Percentiles rank a stretch among this genome's conserved stretches.
Evolutionary conservation across 2,329 filamentous ascomycete genomes (phyloP).

Genomic region (Verticillium nubilum): DNA sequence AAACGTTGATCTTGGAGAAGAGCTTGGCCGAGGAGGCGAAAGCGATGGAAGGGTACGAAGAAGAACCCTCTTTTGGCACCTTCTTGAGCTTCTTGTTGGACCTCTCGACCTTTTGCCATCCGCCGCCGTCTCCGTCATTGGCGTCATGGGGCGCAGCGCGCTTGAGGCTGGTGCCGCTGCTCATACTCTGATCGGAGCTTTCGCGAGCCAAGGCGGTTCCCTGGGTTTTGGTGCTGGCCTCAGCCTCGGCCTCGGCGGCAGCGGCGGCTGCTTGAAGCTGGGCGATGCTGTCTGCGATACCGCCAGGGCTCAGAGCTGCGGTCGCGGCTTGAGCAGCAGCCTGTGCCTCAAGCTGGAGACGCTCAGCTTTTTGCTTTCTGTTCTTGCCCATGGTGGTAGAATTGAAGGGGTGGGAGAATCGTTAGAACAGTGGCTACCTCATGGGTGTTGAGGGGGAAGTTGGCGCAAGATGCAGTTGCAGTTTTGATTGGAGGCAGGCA

Average conservation of each 20-base stretch:
- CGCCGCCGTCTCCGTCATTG: constrained; percentile 28
- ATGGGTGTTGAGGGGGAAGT: not conserved
- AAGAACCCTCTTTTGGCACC: constrained; percentile 47
- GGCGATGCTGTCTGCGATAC: not conserved
- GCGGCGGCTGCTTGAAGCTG: not conserved
- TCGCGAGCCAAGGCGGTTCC: constrained; percentile 1
- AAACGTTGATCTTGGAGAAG: constrained; percentile 56
- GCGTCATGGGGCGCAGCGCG: constrained; percentile 41
- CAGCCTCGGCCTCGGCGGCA: constrained; percentile 1
- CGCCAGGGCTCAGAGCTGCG: not conserved
- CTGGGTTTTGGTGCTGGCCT: not conserved
- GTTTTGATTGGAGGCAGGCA: not conserved
- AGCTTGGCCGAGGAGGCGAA: constrained; percentile 55
- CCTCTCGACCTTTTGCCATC: constrained; percentile 52
- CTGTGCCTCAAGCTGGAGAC: constrained; percentile 8
- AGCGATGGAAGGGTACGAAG: constrained; percentile 53
- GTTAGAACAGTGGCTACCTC: not conserved
- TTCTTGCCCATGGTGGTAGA: constrained; percentile 17
- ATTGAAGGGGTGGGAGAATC: not conserved
- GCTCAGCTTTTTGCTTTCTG: constrained; percentile 14
- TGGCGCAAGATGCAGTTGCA: not conserved
- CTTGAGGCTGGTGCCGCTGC: constrained; percentile 39
- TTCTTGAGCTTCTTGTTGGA: constrained; percentile 57
- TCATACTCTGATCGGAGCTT: constrained; percentile 16
- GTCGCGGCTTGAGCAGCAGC: constrained; percentile 3